Base-by-base conservation (phyloP, 169 alveolate genomes). In the Eimeria falciformis region DNA sequence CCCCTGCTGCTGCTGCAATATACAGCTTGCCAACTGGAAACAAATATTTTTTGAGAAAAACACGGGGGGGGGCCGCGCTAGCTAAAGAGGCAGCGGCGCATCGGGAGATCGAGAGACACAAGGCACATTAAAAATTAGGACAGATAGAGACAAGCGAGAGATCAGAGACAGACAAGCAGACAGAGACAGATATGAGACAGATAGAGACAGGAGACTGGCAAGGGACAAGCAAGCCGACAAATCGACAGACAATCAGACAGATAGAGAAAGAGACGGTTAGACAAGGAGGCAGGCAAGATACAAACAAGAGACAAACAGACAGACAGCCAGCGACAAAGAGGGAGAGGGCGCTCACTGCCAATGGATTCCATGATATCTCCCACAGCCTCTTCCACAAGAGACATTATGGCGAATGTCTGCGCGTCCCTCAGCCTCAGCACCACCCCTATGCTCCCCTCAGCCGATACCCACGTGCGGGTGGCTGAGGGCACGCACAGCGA, bases 351-450 rank as follows among this genome's bases (percentile, higher is more conserved):
- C 90, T 6, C 27, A 82, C 90, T 14, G 14, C 90, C 90, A 21
- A 58, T 43, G 25, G 23, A 37, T 37, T 82, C 71, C 27, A 23
- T 55, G 65, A 56, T 21, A 9, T 82, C 25, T 1, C 56, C 37
- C 23, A 82, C 78, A 37, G 90, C 90, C 25, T 82, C 90, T 43
- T 82, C 77, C n/a, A 82, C 56, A 46, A 82, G 23, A 11, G 90
- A 55, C 56, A 82, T 29, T 6, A 14, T 29, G n/a, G 78, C 55
- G 37, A 82, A 82, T 2, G 78, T 82, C 40, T 82, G 25, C 4
- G 69, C 62, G 40, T 53, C 58, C 12, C 23, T 50, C 29, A 82
- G 46, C 40, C 58, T 62, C 21, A 82, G 43, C n/a, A 82, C 18
- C 18, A 56, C 77, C 5, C 90, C 90, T 17, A 82, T 33, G 56